phyloP scores from a whole-genome alignment of 2,329 filamentous ascomycete species.

The Lithohypha guttulata region DNA sequence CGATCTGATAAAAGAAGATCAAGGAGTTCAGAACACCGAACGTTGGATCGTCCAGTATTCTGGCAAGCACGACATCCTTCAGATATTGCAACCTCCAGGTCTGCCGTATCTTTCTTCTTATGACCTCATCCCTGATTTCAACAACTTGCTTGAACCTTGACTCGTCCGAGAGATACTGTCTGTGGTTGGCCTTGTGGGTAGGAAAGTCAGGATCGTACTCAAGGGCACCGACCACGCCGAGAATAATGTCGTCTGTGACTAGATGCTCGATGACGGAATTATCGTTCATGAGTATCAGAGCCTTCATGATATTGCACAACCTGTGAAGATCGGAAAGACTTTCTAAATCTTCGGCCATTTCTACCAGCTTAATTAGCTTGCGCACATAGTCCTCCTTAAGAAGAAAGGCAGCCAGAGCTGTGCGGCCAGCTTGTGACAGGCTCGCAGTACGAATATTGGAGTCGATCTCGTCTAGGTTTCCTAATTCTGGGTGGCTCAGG shows the following conservation, averaged over 20 bases:
- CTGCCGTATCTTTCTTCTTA: conserved; percentile 85
- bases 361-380: conserved; percentile 75
- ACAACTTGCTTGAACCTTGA: conserved; percentile 95
- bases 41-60: conserved; percentile 93
- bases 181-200: conserved; percentile 92
- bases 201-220: conserved; percentile 99
- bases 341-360: conserved; percentile 84
- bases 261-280: conserved; percentile 88
- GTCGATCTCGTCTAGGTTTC: conserved; percentile 74
- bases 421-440: conserved; percentile 62
- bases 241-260: conserved; percentile 76
- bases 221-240: conserved; percentile 87
- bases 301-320: conserved; percentile 97
- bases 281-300: conserved; percentile 86
- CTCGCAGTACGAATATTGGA: conserved; percentile 70
- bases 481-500: conserved; percentile 70
- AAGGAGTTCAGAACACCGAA: conserved; percentile 95
- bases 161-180: conserved; percentile 80
- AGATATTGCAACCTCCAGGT: conserved; percentile 94
- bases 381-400: conserved; percentile 76
- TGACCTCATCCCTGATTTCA: conserved; percentile 68
- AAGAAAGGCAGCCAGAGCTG: conserved; percentile 78
- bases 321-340: conserved; percentile 76
- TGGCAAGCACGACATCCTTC: conserved; percentile 93
- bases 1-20: conserved; percentile 98